These are phyloP conservation scores for Sistotremastrum suecicum DNA, from an alignment of 768 basidiomycete species.

Conservation along the genomic window DNA sequence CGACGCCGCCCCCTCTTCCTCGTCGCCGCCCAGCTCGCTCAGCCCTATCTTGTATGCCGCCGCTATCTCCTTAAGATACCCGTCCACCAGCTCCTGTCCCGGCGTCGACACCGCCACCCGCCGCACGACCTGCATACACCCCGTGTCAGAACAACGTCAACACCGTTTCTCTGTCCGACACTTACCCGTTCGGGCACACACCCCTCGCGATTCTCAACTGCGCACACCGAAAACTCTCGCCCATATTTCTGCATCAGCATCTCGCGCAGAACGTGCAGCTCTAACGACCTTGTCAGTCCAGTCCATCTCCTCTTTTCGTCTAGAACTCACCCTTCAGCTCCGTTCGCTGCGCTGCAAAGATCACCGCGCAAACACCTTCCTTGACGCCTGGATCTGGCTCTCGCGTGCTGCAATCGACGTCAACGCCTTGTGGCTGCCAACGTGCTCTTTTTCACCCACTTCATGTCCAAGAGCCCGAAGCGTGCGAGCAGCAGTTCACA, in stretches of 20 bases:
- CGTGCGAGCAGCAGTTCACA: conserved; percentile 87
- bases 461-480: conserved; percentile 83
- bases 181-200: conserved; percentile 78
- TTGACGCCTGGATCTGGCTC: conserved; percentile 78
- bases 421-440: not conserved
- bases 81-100: conserved; percentile 62
- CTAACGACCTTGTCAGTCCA: conserved; percentile 21
- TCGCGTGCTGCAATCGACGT: conserved; percentile 33
- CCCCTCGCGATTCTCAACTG: conserved; percentile 71
- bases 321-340: conserved; percentile 61
- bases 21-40: conserved; percentile 9
- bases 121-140: conserved; percentile 42
- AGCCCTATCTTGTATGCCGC: conserved; percentile 58
- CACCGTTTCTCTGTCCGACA: conserved; percentile 2
- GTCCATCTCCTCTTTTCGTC: too few relatives aligned
- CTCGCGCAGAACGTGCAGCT: conserved; percentile 82
- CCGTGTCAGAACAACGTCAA: not conserved
- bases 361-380: conserved; percentile 80
- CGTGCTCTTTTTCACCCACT: conserved; percentile 30
- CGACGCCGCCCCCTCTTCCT: conserved; percentile 17
- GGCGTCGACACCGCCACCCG: conserved; percentile 67
- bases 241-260: conserved; percentile 95
- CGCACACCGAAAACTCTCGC: conserved; percentile 72
- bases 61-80: conserved; percentile 80
- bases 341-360: conserved; percentile 83